Percentiles rank a stretch among this genome's conserved stretches.
Evolutionary conservation across 208 protist genomes (phyloP).

Genomic region (Lotmaria passim): DNA sequence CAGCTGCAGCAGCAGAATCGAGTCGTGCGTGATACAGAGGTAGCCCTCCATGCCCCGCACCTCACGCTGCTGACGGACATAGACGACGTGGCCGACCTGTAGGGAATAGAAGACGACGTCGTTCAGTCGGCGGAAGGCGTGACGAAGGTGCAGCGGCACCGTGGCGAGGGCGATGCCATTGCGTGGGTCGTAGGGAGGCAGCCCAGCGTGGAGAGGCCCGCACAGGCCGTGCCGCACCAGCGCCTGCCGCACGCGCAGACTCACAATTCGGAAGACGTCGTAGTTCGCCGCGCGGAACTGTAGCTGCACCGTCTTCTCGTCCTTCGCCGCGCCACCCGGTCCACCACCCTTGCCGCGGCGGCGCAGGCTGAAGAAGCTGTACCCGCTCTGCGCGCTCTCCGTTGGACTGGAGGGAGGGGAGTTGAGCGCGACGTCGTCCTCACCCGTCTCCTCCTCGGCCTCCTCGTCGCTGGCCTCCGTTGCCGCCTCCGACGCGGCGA

Average conservation of each 20-base stretch:
- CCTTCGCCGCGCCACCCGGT: not conserved
- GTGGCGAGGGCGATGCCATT: conserved; percentile 60
- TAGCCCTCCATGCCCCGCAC: conserved; percentile 49
- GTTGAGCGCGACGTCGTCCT: conserved; percentile 30
- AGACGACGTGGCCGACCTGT: conserved; percentile 51
- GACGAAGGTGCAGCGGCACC: conserved; percentile 60
- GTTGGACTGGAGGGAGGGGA: conserved; percentile 30
- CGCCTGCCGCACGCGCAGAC: conserved; percentile 43
- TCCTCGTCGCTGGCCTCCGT: conserved; percentile 21
- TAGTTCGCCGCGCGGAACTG: conserved; percentile 48
- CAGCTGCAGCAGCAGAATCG: conserved; percentile 46
- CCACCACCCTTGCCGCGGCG: not conserved
- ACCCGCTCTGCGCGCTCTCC: conserved; percentile 21
- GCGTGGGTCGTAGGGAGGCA: conserved; percentile 63
- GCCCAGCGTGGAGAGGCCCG: conserved; percentile 47
- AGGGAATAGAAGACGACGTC: conserved; percentile 59
- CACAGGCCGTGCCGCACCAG: conserved; percentile 49
- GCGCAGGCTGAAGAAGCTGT: conserved; percentile 33
- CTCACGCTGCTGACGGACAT: conserved; percentile 49
- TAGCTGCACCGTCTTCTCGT: conserved; percentile 29
- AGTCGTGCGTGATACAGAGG: conserved; percentile 52
- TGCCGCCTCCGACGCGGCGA: conserved; percentile 21
- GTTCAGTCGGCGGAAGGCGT: conserved; percentile 47
- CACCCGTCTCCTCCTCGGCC: conserved; percentile 24
- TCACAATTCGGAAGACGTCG: conserved; percentile 47